Evolutionary conservation across 331 rosid genomes (phyloP).

Genomic region (Ulmus americana): DNA sequence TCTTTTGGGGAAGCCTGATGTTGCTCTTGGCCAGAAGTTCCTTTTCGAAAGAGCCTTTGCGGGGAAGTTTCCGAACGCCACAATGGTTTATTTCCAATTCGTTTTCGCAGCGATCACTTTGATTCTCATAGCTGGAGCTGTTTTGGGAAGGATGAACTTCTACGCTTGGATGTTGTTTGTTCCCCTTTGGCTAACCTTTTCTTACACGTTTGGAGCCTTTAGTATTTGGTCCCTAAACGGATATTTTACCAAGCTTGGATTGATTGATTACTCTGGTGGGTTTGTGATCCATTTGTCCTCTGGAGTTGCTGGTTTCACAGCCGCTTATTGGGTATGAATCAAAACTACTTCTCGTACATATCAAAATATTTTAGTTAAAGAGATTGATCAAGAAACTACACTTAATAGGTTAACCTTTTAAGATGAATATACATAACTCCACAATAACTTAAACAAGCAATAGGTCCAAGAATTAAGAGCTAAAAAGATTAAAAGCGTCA

Average conservation of each 20-base stretch:
- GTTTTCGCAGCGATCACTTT: constrained; percentile 34
- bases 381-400: too few relatives aligned
- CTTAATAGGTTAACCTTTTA: too few relatives aligned
- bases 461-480: too few relatives aligned
- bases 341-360: background rate
- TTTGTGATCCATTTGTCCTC: constrained; percentile 33
- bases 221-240: constrained; percentile 18
- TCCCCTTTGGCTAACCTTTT: constrained; percentile 30
- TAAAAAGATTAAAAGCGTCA: too few relatives aligned
- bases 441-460: too few relatives aligned
- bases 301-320: constrained; percentile 34
- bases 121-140: constrained; percentile 27
- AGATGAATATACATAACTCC: too few relatives aligned
- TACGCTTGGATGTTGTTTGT: constrained; percentile 36
- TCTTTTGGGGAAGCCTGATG: constrained; percentile 24
- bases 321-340: constrained; percentile 30
- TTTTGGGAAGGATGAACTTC: constrained; percentile 34
- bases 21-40: constrained; percentile 13
- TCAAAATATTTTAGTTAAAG: too few relatives aligned
- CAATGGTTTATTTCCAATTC: constrained; percentile 32
- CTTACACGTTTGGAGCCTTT: constrained; percentile 27
- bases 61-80: constrained; percentile 23
- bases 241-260: constrained; percentile 12
- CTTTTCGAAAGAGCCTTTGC: background rate
- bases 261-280: constrained; percentile 30